Conservation (phyloP, 208 protist species). For the Trypanosoma cruzi region DNA sequence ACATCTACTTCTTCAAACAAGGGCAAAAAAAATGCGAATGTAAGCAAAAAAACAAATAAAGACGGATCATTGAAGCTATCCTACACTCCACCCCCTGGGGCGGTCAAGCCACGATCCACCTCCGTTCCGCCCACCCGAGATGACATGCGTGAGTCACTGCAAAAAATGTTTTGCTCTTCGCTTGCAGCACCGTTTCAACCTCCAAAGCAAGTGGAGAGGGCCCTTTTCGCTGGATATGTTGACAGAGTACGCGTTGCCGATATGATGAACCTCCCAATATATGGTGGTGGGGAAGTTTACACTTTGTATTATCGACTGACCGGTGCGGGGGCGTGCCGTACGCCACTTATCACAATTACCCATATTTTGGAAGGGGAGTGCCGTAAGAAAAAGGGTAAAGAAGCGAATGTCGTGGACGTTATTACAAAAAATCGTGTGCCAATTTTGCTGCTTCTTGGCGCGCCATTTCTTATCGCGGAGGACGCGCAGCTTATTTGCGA, state of each 20-base stretch:
- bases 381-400: not conserved
- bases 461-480: slow-evolving; percentile 26
- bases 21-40: not conserved
- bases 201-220: slow-evolving; percentile 19
- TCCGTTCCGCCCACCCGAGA: not conserved
- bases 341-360: slow-evolving; percentile 30
- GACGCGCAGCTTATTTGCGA: slow-evolving; percentile 26
- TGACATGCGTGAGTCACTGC: slow-evolving; percentile 19
- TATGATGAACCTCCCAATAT: slow-evolving; percentile 27
- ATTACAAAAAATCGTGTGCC: not conserved
- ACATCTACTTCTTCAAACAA: not conserved
- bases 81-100: slow-evolving; percentile 6
- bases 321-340: slow-evolving; percentile 27
- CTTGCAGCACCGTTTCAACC: slow-evolving; percentile 25
- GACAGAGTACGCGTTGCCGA: slow-evolving; percentile 24
- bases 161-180: slow-evolving; percentile 14
- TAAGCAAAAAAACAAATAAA: not conserved
- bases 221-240: slow-evolving; percentile 24
- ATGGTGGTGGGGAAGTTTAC: slow-evolving; percentile 19
- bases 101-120: not conserved
- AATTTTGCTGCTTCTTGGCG: slow-evolving; percentile 26
- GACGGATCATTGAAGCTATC: not conserved
- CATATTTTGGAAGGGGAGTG: slow-evolving; percentile 16
- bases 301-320: slow-evolving; percentile 31
- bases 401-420: not conserved